Evolutionary conservation across 2,329 filamentous ascomycete genomes (phyloP), one percentile per base, ranked within the genome.

Genomic region (Exserohilum rostratum): DNA sequence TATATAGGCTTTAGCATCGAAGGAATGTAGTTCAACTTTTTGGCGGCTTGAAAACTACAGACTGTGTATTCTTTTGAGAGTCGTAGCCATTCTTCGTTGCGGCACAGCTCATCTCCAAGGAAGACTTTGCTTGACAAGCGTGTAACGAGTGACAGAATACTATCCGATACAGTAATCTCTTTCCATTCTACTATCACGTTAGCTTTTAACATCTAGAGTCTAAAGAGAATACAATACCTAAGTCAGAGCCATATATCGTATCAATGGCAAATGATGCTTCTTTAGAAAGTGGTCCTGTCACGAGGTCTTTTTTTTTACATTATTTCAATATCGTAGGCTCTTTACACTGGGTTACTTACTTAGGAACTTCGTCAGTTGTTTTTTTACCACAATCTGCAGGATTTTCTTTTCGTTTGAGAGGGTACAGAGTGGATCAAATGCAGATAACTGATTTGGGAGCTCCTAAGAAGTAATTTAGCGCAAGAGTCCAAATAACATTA

Each of bases 41-140:
- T 17, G 3, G 22, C 17, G 7, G 31, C 30, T 5, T 2, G n/a
- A 2, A 49, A 25, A 11, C 33, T 6, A 46, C 55, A 9, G 6
- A 27, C 17, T 1, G 74, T 72, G 61, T 77, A 78, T 30, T 64
- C 53, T 13, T 66, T 70, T 31, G 69, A 61, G 3, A 70, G 65
- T 0, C 68, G 51, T 13, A 78, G 61, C 77, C 78, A 80, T 48
- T 71, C 62, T 49, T 72, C 61, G 51, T 79, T 76, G 20, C 69
- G 67, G 46, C 72, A 74, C 6, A 77, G 60, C 5, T 59, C 54
- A 3, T 71, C 63, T 15, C 78, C 77, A 27, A 76, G 69, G 46
- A 80, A 76, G 13, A 53, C 44, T 3, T n/a, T 30, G 2, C 38
- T 38, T 3, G 53, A 56, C 0, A 56, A 7, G 9, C 53, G 53